Percentiles rank a stretch among this genome's conserved stretches.
These are phyloP conservation scores for Helichrysum umbraculigerum DNA, from an alignment of 129 eudicot species.

Conservation along the genomic window DNA sequence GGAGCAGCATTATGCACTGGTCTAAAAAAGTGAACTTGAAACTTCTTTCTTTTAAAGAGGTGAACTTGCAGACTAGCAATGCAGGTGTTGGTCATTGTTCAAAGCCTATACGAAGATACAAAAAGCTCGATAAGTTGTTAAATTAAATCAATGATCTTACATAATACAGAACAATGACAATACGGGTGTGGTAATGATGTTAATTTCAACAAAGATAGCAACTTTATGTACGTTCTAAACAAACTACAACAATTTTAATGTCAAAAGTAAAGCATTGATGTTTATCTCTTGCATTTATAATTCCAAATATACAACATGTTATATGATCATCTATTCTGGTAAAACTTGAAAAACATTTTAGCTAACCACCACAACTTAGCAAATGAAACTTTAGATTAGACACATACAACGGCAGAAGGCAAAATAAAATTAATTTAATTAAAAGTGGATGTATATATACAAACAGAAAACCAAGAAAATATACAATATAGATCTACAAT, in stretches of 20 bases:
- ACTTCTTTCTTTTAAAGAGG: constrained; percentile 34
- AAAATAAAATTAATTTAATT: neutral
- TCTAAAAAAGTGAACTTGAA: constrained; percentile 22
- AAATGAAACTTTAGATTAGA: neutral
- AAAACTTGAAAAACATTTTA: neutral
- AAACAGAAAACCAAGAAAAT: neutral
- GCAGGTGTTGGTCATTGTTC: constrained; percentile 52
- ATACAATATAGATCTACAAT: constrained; percentile 2
- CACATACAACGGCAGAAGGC: neutral
- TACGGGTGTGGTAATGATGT: neutral
- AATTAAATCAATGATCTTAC: neutral
- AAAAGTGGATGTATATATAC: neutral
- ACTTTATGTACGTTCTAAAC: neutral
- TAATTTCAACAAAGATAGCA: neutral
- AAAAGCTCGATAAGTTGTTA: neutral
- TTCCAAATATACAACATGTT: neutral
- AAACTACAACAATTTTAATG: neutral
- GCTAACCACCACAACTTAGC: no score
- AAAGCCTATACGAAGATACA: neutral
- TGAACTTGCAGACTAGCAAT: constrained; percentile 42
- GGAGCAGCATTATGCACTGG: constrained; percentile 25
- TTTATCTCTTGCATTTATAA: neutral
- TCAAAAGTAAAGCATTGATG: neutral
- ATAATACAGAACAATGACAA: neutral
- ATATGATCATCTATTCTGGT: neutral